Percentiles rank a stretch among this genome's conserved stretches.
Evolutionary conservation across 2,329 filamentous ascomycete species (phyloP).

Genomic region (Trichoderma atrobrunneum): DNA sequence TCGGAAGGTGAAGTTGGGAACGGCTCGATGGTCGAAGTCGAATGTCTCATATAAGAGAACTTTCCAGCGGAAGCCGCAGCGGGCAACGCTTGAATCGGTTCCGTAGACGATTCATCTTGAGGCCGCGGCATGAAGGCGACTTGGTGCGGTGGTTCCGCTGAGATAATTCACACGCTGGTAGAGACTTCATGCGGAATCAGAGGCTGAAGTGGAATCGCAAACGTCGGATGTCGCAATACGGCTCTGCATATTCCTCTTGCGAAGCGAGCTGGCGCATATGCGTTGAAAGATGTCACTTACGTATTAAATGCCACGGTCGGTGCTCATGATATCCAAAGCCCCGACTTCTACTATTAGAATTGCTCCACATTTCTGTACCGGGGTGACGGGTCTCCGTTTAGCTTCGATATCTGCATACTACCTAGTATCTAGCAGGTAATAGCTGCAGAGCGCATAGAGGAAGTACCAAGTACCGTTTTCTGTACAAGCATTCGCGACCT

Average conservation of each 20-base stretch:
- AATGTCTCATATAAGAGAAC: slow-evolving; percentile 60
- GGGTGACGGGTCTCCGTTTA: slow-evolving; percentile 11
- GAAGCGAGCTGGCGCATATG: not conserved
- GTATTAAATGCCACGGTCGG: slow-evolving; percentile 6
- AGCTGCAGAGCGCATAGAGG: not conserved
- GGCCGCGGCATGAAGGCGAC: slow-evolving; percentile 64
- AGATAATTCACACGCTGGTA: slow-evolving; percentile 12
- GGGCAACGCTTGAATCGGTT: slow-evolving; percentile 68
- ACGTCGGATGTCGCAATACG: slow-evolving; percentile 23
- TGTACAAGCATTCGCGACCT: not conserved
- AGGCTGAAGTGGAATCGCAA: slow-evolving; percentile 22
- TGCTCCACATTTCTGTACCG: slow-evolving; percentile 22
- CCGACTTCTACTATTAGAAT: slow-evolving; percentile 4
- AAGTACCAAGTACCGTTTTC: not conserved
- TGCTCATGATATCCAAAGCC: slow-evolving; percentile 10
- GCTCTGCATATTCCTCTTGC: slow-evolving; percentile 32
- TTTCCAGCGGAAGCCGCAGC: slow-evolving; percentile 59
- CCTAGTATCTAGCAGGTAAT: not conserved
- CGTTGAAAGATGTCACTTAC: slow-evolving; percentile 2
- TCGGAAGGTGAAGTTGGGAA: slow-evolving; percentile 51
- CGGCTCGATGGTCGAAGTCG: slow-evolving; percentile 49
- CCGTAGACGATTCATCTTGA: slow-evolving; percentile 61
- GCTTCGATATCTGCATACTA: slow-evolving; percentile 28
- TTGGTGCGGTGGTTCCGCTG: slow-evolving; percentile 23
- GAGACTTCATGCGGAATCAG: slow-evolving; percentile 22